Percentiles rank a stretch among this genome's conserved stretches.
Evolutionary conservation across 2,329 filamentous ascomycete genomes (phyloP).

Genomic region (Fusarium denticulatum): DNA sequence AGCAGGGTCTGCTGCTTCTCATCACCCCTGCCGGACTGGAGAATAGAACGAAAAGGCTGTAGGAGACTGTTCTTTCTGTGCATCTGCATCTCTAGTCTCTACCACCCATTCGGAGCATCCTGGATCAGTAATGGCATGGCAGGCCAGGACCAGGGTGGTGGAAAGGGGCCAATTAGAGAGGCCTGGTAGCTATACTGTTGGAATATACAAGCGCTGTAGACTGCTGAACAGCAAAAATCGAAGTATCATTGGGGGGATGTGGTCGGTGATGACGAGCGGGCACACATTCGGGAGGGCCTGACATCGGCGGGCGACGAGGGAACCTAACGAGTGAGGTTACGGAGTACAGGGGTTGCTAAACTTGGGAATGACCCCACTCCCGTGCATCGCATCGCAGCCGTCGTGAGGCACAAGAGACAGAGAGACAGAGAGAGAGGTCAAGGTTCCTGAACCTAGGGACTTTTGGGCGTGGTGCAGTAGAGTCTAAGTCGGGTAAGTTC

Average conservation of each 20-base stretch:
- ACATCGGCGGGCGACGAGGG: conserved; percentile 26
- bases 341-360: conserved; percentile 32
- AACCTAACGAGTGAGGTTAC: conserved; percentile 11
- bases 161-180: conserved; percentile 39
- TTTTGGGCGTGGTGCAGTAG: conserved; percentile 18
- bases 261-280: conserved; percentile 40
- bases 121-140: conserved; percentile 30
- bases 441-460: conserved; percentile 18
- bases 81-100: conserved; percentile 40
- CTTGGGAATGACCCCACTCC: conserved; percentile 34
- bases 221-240: conserved; percentile 31
- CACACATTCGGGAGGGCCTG: conserved; percentile 31
- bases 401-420: conserved; percentile 20
- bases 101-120: conserved; percentile 40
- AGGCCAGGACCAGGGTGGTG: conserved; percentile 33
- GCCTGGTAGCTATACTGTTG: conserved; percentile 28
- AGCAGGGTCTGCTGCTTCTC: conserved; percentile 20
- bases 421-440: not conserved
- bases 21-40: conserved; percentile 33
- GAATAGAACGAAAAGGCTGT: conserved; percentile 10
- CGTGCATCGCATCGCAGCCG: conserved; percentile 19
- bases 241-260: conserved; percentile 38
- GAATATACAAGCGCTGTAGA: conserved; percentile 30
- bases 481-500: conserved; percentile 2
- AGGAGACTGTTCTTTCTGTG: conserved; percentile 30